Percentiles rank a stretch among this genome's conserved stretches.
Conservation (phyloP, 257 asterid genomes). For the Lycium barbarum region DNA sequence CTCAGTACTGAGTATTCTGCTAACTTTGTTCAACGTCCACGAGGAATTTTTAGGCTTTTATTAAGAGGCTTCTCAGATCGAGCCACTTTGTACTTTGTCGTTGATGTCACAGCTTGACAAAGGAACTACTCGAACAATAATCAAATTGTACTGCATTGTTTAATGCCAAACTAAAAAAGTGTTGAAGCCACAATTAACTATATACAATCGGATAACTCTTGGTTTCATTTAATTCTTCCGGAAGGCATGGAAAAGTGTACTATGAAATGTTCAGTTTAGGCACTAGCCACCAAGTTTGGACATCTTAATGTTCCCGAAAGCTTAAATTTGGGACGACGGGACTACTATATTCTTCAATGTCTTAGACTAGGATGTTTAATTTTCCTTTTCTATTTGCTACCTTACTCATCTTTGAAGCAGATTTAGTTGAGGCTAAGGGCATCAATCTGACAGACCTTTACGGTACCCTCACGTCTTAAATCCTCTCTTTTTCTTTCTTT, state of each 20-base stretch:
- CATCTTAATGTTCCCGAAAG: slow-evolving; percentile 20
- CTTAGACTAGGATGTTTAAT: not conserved
- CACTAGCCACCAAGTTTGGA: not conserved
- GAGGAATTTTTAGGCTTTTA: not conserved
- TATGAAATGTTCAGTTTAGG: not conserved
- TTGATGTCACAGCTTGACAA: not conserved
- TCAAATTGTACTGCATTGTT: not conserved
- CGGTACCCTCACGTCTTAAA: not conserved
- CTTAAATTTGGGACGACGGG: not conserved
- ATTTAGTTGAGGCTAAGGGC: not conserved
- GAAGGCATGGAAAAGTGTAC: not conserved
- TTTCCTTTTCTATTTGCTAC: not conserved
- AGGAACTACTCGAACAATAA: slow-evolving; percentile 8
- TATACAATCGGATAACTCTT: not conserved
- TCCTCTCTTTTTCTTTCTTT: not conserved
- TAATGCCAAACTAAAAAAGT: not conserved
- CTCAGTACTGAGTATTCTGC: not conserved
- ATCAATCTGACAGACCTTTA: not conserved
- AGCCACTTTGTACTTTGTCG: not conserved
- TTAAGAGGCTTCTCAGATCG: not conserved
- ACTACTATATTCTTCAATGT: not conserved
- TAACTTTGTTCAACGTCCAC: not conserved
- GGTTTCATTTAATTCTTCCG: not conserved
- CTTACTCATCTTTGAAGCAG: slow-evolving; percentile 23
- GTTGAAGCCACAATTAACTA: slow-evolving; percentile 1